These are phyloP conservation scores for Nannochloropsis limnetica DNA, from an alignment of 352 stramenopile genomes.

Conservation along the genomic window DNA sequence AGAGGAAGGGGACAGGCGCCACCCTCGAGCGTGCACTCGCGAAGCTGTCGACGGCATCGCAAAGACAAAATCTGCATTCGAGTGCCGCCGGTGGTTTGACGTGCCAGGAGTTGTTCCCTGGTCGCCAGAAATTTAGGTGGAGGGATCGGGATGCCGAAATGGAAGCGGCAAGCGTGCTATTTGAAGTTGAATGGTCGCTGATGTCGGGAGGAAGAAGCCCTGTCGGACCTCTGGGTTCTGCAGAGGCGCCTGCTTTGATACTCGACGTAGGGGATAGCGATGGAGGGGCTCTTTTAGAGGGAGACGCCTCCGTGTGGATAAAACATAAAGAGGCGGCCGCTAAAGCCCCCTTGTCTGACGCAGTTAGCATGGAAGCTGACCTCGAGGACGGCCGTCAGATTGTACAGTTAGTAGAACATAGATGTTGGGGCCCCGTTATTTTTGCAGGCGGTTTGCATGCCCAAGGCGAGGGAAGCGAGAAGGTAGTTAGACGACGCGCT, in stretches of 20 bases:
- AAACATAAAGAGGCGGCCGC: neutral
- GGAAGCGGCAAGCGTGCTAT: neutral
- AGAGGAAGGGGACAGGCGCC: neutral
- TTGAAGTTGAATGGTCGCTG: neutral
- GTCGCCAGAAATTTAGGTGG: conserved; percentile 19
- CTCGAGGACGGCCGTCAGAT: neutral
- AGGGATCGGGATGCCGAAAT: neutral
- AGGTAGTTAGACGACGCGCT: neutral
- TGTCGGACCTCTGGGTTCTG: neutral
- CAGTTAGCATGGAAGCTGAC: neutral
- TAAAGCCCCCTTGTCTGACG: neutral
- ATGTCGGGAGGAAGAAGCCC: neutral
- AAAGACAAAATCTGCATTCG: neutral
- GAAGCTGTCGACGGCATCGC: neutral
- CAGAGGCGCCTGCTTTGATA: neutral
- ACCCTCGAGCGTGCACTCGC: neutral
- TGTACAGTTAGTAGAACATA: neutral
- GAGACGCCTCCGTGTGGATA: neutral
- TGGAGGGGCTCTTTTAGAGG: neutral
- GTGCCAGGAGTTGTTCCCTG: neutral
- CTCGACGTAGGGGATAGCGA: neutral
- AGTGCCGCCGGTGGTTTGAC: neutral
- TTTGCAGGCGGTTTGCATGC: conserved; percentile 21
- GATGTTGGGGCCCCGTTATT: neutral
- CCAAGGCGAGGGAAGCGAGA: neutral